A percentile compares a stretch with the other conserved stretches of the same genome.
Evolutionary conservation across 2,329 filamentous ascomycete species (phyloP).

Genomic region (Curvularia sp.): DNA sequence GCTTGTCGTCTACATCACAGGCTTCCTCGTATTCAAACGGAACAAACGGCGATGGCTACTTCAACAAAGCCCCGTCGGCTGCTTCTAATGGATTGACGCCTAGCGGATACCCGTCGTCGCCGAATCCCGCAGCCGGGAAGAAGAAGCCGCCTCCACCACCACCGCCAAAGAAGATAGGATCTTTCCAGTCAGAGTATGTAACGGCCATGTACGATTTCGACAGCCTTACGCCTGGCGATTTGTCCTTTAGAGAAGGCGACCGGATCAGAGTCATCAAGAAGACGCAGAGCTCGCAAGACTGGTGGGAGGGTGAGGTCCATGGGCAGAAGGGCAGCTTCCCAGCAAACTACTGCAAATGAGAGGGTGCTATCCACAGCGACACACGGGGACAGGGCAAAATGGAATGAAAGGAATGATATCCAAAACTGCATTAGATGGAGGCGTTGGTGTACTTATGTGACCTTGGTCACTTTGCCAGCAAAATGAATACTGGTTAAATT

Average conservation of each 20-base stretch:
- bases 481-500: background rate
- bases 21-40: slow-evolving; percentile 42
- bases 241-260: slow-evolving; percentile 79
- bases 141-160: slow-evolving; percentile 81
- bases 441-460: slow-evolving; percentile 13
- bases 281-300: slow-evolving; percentile 81
- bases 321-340: slow-evolving; percentile 77
- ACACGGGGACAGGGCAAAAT: background rate
- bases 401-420: slow-evolving; percentile 21
- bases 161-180: slow-evolving; percentile 65
- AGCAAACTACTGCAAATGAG: slow-evolving; percentile 76
- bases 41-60: slow-evolving; percentile 45
- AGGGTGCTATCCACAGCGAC: background rate
- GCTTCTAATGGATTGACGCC: slow-evolving; percentile 44
- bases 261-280: slow-evolving; percentile 78
- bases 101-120: slow-evolving; percentile 39
- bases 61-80: slow-evolving; percentile 53
- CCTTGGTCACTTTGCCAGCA: background rate
- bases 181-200: slow-evolving; percentile 64
- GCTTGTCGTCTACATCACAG: slow-evolving; percentile 43
- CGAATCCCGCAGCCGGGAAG: slow-evolving; percentile 60
- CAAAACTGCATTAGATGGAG: slow-evolving; percentile 36
- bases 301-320: slow-evolving; percentile 82
- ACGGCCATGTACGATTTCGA: slow-evolving; percentile 78
- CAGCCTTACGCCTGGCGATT: slow-evolving; percentile 72